Evolutionary conservation across 2,329 filamentous ascomycete genomes (phyloP).

Genomic region (Microsporum canis): DNA sequence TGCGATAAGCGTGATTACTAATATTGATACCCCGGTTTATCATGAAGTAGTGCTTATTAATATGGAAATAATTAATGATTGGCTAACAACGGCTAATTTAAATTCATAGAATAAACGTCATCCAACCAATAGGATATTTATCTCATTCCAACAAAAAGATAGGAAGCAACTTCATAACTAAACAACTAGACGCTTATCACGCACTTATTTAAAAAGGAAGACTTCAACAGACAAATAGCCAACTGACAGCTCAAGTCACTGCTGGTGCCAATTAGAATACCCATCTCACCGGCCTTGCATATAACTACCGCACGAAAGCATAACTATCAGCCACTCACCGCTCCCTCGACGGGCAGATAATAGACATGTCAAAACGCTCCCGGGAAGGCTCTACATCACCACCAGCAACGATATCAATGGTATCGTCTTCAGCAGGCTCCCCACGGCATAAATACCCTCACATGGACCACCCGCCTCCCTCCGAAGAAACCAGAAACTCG

Average conservation of each 20-base stretch:
- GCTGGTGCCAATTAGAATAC: background rate
- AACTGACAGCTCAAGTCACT: background rate
- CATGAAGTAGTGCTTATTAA: background rate
- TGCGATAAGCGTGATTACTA: background rate
- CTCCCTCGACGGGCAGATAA: background rate
- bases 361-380: slow-evolving; percentile 50
- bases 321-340: background rate
- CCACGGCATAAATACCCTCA: slow-evolving; percentile 46
- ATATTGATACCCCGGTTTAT: background rate
- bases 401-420: slow-evolving; percentile 3
- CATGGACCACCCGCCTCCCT: slow-evolving; percentile 27
- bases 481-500: slow-evolving; percentile 18
- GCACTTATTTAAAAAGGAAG: too few relatives aligned
- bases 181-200: too few relatives aligned
- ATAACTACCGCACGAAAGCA: background rate
- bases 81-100: too few relatives aligned
- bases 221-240: too few relatives aligned
- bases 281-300: background rate
- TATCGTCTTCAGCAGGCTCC: slow-evolving; percentile 5
- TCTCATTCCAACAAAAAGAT: too few relatives aligned
- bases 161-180: too few relatives aligned
- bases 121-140: too few relatives aligned
- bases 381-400: slow-evolving; percentile 37
- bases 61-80: too few relatives aligned
- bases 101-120: too few relatives aligned